Percentiles rank a stretch among this genome's conserved stretches.
Evolutionary conservation across 2,329 filamentous ascomycete genomes (phyloP).

Genomic region (Cercospora sp.): DNA sequence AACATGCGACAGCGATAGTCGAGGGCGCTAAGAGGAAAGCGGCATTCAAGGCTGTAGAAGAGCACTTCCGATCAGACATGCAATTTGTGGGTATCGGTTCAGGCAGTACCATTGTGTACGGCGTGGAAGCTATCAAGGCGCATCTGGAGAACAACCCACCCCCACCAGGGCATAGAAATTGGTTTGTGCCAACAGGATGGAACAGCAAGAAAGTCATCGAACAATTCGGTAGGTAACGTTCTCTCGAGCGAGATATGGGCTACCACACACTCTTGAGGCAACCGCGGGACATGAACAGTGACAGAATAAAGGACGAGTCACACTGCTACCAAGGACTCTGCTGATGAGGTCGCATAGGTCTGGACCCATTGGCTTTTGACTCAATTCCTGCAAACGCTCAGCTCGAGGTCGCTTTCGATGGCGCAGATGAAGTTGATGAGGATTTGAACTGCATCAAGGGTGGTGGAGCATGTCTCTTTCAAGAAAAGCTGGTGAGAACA

Average conservation of each 20-base stretch:
- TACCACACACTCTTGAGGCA: not conserved
- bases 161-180: conserved; percentile 62
- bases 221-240: conserved; percentile 54
- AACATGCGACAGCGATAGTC: conserved; percentile 41
- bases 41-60: conserved; percentile 70
- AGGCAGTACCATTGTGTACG: conserved; percentile 79
- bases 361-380: conserved; percentile 76
- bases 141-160: conserved; percentile 50
- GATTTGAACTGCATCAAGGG: conserved; percentile 97
- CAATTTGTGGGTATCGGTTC: conserved; percentile 76
- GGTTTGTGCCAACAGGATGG: conserved; percentile 89
- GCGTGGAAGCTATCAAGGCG: conserved; percentile 74
- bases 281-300: not conserved
- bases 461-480: conserved; percentile 93
- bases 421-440: conserved; percentile 93
- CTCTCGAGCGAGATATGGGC: not conserved
- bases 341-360: conserved; percentile 40
- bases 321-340: not conserved
- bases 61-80: conserved; percentile 66
- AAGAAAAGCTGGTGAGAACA: conserved; percentile 72
- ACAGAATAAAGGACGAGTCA: not conserved
- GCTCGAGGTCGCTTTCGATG: conserved; percentile 92
- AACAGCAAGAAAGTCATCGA: conserved; percentile 87
- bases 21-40: conserved; percentile 75
- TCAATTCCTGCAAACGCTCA: conserved; percentile 64